These are phyloP conservation scores for Acorus gramineus DNA, from an alignment of 106 monocot genomes.

Conservation along the genomic window DNA sequence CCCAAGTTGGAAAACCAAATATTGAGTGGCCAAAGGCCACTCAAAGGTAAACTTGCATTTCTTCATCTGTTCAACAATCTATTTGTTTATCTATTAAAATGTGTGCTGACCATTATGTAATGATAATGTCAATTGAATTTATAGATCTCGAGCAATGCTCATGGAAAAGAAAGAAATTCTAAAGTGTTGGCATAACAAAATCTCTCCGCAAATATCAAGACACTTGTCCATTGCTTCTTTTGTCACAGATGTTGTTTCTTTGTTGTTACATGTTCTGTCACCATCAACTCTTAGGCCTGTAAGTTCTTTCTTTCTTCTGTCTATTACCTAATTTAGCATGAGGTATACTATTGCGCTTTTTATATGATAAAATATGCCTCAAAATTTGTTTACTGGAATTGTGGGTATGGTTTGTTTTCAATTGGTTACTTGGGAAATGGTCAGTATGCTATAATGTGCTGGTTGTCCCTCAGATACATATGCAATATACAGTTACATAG, in stretches of 20 bases:
- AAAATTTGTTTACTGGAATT: background rate
- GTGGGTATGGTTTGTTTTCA: no score
- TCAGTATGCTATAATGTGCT: no score
- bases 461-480: background rate
- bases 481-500: background rate
- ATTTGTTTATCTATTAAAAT: background rate
- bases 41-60: conserved; percentile 39
- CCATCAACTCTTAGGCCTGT: conserved; percentile 84
- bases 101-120: background rate
- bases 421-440: no score
- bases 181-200: conserved; percentile 66
- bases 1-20: conserved; percentile 79
- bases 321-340: background rate
- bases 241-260: conserved; percentile 67
- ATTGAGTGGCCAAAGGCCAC: conserved; percentile 92
- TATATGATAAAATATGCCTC: background rate
- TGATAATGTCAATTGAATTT: background rate
- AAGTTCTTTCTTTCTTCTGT: conserved; percentile 13
- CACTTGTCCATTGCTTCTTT: conserved; percentile 69
- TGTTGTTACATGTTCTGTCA: conserved; percentile 73
- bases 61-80: background rate
- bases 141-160: conserved; percentile 56
- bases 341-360: background rate
- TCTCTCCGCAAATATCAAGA: conserved; percentile 60
- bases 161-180: conserved; percentile 67